Conservation (phyloP, 305 asterid species). For the Salvia sclarea region DNA sequence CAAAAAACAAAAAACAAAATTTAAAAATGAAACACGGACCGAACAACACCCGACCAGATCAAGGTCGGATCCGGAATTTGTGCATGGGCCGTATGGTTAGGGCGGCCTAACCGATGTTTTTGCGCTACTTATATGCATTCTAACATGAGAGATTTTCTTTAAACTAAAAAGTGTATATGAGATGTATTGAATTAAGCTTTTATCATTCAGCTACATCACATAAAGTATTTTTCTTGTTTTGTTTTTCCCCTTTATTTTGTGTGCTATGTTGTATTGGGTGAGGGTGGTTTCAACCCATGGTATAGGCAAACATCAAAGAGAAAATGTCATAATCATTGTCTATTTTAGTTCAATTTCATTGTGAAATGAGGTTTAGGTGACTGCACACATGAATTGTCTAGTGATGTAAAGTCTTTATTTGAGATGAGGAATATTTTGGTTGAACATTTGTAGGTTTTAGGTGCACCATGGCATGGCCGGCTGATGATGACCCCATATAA, state of each 20-base stretch:
- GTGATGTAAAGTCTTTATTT: constrained; percentile 9
- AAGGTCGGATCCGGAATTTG: no score
- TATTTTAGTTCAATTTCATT: constrained; percentile 27
- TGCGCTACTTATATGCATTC: no score
- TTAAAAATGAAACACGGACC: no score
- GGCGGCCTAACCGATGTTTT: no score
- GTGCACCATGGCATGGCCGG: constrained; percentile 18
- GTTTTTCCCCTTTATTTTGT: neutral
- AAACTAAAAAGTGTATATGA: no score
- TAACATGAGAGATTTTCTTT: neutral
- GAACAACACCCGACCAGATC: no score
- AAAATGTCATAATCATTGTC: constrained; percentile 16
- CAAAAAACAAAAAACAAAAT: no score
- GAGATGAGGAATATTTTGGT: constrained; percentile 22
- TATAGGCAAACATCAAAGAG: constrained; percentile 1
- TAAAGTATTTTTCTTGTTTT: neutral
- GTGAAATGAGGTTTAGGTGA: constrained; percentile 29
- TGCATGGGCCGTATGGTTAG: no score
- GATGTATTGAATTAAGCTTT: constrained; percentile 28
- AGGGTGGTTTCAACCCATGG: constrained; percentile 11
- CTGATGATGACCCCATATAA: neutral
- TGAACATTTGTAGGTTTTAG: constrained; percentile 5
- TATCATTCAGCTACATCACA: constrained; percentile 11
- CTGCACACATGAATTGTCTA: neutral
- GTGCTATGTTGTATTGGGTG: neutral